Evolutionary conservation across 768 basidiomycete genomes (phyloP), one percentile per base, ranked within the genome.

Genomic region (Krasilnikovozyma curviuscula): DNA sequence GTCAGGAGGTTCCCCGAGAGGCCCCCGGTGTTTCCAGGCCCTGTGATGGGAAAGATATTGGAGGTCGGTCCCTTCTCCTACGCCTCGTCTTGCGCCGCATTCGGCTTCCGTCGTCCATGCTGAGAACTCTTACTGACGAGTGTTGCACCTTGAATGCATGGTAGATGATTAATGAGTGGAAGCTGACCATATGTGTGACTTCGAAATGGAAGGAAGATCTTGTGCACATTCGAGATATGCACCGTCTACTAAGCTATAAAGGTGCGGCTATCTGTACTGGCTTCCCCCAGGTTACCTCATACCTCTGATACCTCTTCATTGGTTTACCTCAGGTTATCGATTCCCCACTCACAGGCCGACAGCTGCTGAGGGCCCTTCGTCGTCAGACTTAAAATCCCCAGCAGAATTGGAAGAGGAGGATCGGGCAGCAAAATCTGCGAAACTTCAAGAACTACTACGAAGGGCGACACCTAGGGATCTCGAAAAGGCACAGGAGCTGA

Each of bases 151-250:
- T 25, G 24, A 35, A 40, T 54, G 31, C 32, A 12, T 13, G 2
- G 9, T 39, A 65, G 56, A 71, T 91, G 53, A 88, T 98, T 34
- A 76, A 91, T 55, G 69, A 72, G 41, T 98, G 93, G 93, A 93
- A 88, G 68, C 84, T 89, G 60, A 79, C 79, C 3, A 82, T 98
- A 38, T 97, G 91, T 60, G 60, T 69, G 0, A 79, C 82, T 28
- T 83, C 81, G 39, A 77, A 89, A 61, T 89, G 85, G 78, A 85
- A 83, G 62, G 93, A 97, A 50, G 91, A 97, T 65, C 68, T 98
- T 40, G 84, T 83, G 8, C 95, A 97, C 59, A 93, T 98, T 50
- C 67, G 91, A 56, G 93, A 98, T 67, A 98, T 98, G 93, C 84
- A 95, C 64, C 69, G 91, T 21, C 64, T 98, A 46, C 64, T 98